A percentile compares a stretch with the other conserved stretches of the same genome.
phyloP scores from a whole-genome alignment of 2,329 filamentous ascomycete species.

The Fusarium albosuccineum region DNA sequence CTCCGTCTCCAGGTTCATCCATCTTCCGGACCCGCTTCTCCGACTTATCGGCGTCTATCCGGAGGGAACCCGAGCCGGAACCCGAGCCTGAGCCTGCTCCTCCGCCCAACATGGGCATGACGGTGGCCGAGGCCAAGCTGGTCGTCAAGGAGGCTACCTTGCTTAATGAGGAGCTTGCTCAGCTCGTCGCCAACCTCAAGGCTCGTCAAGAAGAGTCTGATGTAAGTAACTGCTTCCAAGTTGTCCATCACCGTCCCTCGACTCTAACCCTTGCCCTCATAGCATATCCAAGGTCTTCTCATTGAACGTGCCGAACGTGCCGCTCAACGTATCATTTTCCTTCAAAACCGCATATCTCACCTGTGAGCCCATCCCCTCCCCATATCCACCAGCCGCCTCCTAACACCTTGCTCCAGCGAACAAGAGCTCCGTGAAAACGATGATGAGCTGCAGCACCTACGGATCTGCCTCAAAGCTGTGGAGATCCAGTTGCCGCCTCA shows the following conservation, averaged over 20 bases:
- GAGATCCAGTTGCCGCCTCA: constrained; percentile 69
- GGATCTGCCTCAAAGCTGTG: constrained; percentile 72
- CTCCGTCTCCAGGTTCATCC: constrained; percentile 54
- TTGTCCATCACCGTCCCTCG: constrained; percentile 17
- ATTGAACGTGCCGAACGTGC: constrained; percentile 69
- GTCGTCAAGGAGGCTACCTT: constrained; percentile 54
- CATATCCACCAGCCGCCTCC: neutral
- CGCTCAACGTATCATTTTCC: constrained; percentile 68
- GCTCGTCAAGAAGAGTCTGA: constrained; percentile 71
- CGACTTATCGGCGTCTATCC: constrained; percentile 54
- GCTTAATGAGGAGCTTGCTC: constrained; percentile 64
- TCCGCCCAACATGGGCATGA: constrained; percentile 49
- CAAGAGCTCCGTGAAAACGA: constrained; percentile 68
- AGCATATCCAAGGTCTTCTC: constrained; percentile 74
- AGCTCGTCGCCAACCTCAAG: constrained; percentile 64
- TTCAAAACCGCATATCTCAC: constrained; percentile 70
- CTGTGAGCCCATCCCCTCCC: constrained; percentile 59
- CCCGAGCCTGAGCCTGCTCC: constrained; percentile 46
- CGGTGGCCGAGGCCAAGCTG: constrained; percentile 53
- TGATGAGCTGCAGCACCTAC: constrained; percentile 71
- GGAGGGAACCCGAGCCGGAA: constrained; percentile 46
- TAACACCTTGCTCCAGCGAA: constrained; percentile 57
- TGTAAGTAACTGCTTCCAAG: constrained; percentile 52
- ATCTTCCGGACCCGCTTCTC: constrained; percentile 56
- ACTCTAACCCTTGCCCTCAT: constrained; percentile 39